Evolutionary conservation across 148 eudicot genomes (phyloP).

Genomic region (Vaccinium macrocarpon): DNA sequence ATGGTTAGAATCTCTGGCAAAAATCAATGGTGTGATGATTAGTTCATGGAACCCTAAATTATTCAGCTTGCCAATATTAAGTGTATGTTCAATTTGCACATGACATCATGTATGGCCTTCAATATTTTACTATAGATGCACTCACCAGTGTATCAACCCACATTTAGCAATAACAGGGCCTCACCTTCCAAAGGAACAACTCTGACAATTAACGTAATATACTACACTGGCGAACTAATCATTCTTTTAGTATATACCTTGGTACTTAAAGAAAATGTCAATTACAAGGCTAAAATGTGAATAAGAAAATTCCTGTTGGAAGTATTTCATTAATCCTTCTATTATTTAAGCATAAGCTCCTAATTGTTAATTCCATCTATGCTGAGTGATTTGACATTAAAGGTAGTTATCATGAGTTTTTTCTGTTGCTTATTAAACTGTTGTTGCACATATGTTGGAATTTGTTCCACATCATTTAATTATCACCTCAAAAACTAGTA

Average conservation of each 20-base stretch:
- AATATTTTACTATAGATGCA: not conserved
- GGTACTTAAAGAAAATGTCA: not conserved
- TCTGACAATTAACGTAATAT: not conserved
- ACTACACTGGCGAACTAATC: not conserved
- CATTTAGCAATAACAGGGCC: not conserved
- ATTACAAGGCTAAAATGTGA: not conserved
- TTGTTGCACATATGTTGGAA: not conserved
- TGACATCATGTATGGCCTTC: not conserved
- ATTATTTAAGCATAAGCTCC: not conserved
- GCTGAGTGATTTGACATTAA: not conserved
- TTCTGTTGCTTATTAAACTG: not conserved
- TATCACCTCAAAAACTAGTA: no score
- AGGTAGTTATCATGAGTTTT: not conserved
- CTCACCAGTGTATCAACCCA: not conserved
- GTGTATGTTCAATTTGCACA: not conserved
- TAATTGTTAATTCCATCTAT: not conserved
- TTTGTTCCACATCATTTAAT: no score
- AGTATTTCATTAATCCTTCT: not conserved
- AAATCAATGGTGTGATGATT: not conserved
- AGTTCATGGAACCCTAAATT: not conserved
- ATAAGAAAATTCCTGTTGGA: not conserved
- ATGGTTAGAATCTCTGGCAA: not conserved
- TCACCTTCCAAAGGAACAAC: not conserved
- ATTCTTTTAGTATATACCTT: not conserved
- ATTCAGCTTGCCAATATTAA: not conserved